A percentile compares a stretch with the other conserved stretches of the same genome.
Evolutionary conservation across 2,329 filamentous ascomycete genomes (phyloP).

Genomic region (Cyphellophora europaea): DNA sequence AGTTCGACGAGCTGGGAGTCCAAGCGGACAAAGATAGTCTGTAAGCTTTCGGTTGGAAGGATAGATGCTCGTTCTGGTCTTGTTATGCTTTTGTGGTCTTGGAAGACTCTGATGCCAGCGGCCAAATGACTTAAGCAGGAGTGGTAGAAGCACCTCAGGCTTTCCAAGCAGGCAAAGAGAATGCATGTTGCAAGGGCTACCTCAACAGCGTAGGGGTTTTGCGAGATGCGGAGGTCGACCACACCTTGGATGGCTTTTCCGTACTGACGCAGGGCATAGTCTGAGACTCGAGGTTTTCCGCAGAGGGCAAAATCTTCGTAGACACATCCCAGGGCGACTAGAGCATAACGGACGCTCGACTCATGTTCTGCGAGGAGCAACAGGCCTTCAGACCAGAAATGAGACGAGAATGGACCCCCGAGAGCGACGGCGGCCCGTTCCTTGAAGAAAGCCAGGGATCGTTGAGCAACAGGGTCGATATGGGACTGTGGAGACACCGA

Average conservation of each 20-base stretch:
- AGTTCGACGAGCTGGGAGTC: constrained; percentile 7
- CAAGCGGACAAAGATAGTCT: constrained; percentile 3
- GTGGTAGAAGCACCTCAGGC: constrained; percentile 3
- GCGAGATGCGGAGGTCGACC: constrained; percentile 1
- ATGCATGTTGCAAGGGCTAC: constrained; percentile 6
- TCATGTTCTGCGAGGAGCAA: constrained; percentile 3
- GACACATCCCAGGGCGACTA: constrained; percentile 4
- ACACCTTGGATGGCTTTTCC: constrained; percentile 5
- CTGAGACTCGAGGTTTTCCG: neutral
- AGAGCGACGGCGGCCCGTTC: constrained; percentile 4
- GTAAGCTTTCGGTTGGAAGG: neutral
- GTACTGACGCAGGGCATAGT: constrained; percentile 6
- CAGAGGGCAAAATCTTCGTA: constrained; percentile 3
- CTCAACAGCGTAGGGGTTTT: constrained; percentile 1
- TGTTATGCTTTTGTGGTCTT: neutral
- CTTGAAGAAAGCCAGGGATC: constrained; percentile 5
- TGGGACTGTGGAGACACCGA: neutral
- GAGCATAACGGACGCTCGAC: constrained; percentile 4
- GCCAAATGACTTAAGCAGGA: constrained; percentile 5
- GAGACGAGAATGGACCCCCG: neutral
- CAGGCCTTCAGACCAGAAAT: constrained; percentile 5
- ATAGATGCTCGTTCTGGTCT: neutral
- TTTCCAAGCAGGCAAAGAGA: constrained; percentile 7
- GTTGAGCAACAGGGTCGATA: constrained; percentile 1
- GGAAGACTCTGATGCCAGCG: constrained; percentile 2